Base-by-base conservation (phyloP, 208 protist genomes). In the Leishmania major region DNA sequence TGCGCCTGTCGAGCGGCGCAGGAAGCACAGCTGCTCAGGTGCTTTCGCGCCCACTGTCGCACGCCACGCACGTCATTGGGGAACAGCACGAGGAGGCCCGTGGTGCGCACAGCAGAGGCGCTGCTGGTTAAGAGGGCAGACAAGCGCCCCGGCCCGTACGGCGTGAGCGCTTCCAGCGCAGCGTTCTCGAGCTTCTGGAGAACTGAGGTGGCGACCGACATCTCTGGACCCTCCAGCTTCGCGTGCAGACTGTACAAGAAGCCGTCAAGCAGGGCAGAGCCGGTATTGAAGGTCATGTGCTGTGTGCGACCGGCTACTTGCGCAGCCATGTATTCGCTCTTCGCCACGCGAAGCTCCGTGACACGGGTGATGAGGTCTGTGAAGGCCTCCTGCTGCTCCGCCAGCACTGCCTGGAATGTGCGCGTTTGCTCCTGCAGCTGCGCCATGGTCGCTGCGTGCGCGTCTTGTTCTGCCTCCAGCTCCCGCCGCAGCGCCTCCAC, bases 321-420 rank as follows among this genome's bases (percentile, higher is more conserved):
- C 3, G 85, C 67, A 15, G 85, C 80, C 59, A 90, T 67, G 37
- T 70, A 81, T 80, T 92, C 87, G 22, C 84, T 45, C 60, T 89
- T 88, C 19, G 78, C 81, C 8, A 91, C 83, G 19, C 91, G 91
- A 77, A 94, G 77, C 1, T 77, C 75, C 3, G 88, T 91, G 22
- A 95, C 89, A 25, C 91, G 85, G n/a, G 85, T 89, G 66, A 95
- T 85, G 70, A 95, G 85, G 25, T 90, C 86, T 47, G 82, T 87
- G 67, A 93, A 92, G 17, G 64, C 73, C 64, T 83, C 79, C 74
- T 90, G 71, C 62, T 90, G 82, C 10, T 95, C 91, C 5, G 67
- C 78, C 28, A 94, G 83, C 31, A 90, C 51, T 5, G 82, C 51
- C 43, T 84, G 59, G 10, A 95, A 77, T 17, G 74, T 81, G n/a